Base-by-base conservation (phyloP, 306 rosid genomes). In the Potentilla sterilis region DNA sequence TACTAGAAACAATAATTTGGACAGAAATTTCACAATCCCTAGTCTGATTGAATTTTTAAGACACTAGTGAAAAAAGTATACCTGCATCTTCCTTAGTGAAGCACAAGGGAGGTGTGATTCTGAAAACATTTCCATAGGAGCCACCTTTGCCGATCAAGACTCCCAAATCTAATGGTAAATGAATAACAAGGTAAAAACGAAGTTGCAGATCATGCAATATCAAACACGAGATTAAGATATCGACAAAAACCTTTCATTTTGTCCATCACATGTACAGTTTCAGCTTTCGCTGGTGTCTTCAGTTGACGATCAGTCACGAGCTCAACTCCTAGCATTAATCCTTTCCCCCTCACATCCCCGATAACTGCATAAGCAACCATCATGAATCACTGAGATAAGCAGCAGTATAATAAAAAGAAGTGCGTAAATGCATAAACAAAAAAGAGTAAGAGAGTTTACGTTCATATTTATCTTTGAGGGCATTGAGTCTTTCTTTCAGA, bases 51-150 rank as follows among this genome's bases (percentile, higher is more conserved):
- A 46, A 65, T 3, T 55, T 72, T 44, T 40, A 62, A 52, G 28
- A 32, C 9, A 72, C 46, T 4, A 67, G 70, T 38, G 41, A 42
- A 46, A 14, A 71, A 32, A 54, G 71, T 67, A 43, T 62, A 93
- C 98, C 98, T 78, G 99, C 97, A 85, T 92, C 99, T 77, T 92
- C 90, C 81, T 87, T 90, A 21, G 86, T 87, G 91, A 95, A 86
- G 80, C 99, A 92, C 55, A 95, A 76, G 10, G 99, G 97, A 75
- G 99, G 99, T 54, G 97, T 95, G 51, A 95, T 86, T 84, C 99
- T 82, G 70, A 92, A 95, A 34, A 95, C 99, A 80, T 95, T 95
- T 63, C 96, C 97, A 81, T 88, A 83, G 80, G 69, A 90, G 40
- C 99, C 97, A 44, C 99, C 99, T 71, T 88, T 92, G 46, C 99